Base-by-base conservation (phyloP, 176 grass and related monocot species). In the Oryza meridionalis region DNA sequence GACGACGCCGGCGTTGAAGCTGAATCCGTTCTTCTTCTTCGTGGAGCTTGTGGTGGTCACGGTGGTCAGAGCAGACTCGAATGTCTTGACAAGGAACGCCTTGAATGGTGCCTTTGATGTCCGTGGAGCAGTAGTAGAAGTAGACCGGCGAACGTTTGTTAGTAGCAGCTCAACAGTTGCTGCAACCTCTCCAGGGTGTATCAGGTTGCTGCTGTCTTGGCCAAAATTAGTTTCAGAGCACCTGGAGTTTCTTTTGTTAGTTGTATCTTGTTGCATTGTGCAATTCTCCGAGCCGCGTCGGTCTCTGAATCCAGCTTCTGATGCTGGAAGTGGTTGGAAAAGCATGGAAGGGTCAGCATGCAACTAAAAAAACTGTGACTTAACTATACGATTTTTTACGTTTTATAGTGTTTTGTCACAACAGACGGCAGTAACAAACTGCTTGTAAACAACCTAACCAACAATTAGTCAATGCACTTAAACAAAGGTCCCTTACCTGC, bases 91-190 rank as follows among this genome's bases (percentile, higher is more conserved):
- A 2, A 99, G 73, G 79, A 92, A 94, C 1, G 84, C 27, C 62
- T 80, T 90, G 58, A 82, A 70, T 50, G 74, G 78, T 17, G 55
- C n/a, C 17, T 27, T 67, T 10, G 64, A 12, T 58, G 29, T 27
- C 13, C 27, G 70, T 19, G 45, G 24, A 24, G 22, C 33, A 24
- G 22, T 47, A 9, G 45, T 21, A 24, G 22, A 42, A 24, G 22
- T 47, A 9, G 69, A 78, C 1, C 65, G 37, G 11, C 73, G 33
- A 9, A 86, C 29, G 77, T 50, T 88, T 31, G 91, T 64, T 71
- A 99, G 86, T 35, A 99, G 84, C 70, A 96, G 90, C 31, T 90
- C 89, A 16, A 89, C 90, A 37, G 92, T 88, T 17, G 90, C 81
- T 69, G 85, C 46, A 67, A 65, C 59, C 26, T 86, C 70, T 45